Evolutionary conservation across 768 basidiomycete genomes (phyloP).

Genomic region (Lanmaoa pseudosensibilis): DNA sequence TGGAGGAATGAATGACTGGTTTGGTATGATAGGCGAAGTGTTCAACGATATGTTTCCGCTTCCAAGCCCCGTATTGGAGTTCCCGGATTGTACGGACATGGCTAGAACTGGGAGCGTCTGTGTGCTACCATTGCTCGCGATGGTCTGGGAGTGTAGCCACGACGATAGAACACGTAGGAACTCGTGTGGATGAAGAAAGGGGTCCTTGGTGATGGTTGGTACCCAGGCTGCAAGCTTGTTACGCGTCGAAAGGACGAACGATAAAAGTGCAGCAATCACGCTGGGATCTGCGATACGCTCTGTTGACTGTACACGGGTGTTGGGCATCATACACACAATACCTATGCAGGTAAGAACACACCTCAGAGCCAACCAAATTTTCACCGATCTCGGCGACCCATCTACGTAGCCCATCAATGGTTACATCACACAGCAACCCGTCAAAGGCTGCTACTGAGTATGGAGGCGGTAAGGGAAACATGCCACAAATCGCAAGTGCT

Average conservation of each 20-base stretch:
- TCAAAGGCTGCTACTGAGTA: constrained; percentile 38
- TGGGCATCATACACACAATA: constrained; percentile 1
- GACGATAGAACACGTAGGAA: constrained; percentile 52
- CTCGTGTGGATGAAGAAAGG: constrained; percentile 66
- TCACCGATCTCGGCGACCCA: constrained; percentile 72
- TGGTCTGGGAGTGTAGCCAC: constrained; percentile 24
- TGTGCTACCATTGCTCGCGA: constrained; percentile 14
- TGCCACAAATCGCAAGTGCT: constrained; percentile 68
- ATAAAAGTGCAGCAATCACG: constrained; percentile 68
- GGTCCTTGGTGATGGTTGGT: constrained; percentile 64
- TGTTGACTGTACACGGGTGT: constrained; percentile 47
- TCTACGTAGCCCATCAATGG: constrained; percentile 64
- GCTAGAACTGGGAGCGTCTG: constrained; percentile 34
- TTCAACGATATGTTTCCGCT: constrained; percentile 17
- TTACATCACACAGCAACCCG: constrained; percentile 76
- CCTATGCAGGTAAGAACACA: constrained; percentile 16
- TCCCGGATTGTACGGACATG: constrained; percentile 19
- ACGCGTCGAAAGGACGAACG: constrained; percentile 62
- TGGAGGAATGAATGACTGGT: constrained; percentile 7
- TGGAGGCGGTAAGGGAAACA: constrained; percentile 43
- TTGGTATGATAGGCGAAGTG: constrained; percentile 16
- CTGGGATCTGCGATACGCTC: constrained; percentile 74
- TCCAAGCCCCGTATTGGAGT: constrained; percentile 12
- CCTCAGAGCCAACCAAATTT: constrained; percentile 62
- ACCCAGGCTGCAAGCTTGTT: constrained; percentile 64